A percentile compares a stretch with the other conserved stretches of the same genome.
Evolutionary conservation across 345 rosid species (phyloP).

Genomic region (rapeseed (Brassica napus)): DNA sequence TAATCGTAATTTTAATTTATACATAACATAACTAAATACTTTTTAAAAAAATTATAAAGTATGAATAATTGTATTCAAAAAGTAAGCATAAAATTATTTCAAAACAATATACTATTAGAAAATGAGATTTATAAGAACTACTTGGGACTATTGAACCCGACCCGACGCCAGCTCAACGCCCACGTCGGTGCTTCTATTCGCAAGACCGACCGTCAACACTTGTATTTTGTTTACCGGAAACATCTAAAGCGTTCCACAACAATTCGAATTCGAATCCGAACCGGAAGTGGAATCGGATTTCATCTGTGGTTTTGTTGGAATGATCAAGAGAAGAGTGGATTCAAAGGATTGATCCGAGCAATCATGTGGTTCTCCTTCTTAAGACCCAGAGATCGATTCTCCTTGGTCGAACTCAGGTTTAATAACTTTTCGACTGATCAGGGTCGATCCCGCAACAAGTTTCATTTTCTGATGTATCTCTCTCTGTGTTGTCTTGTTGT

Average conservation of each 20-base stretch:
- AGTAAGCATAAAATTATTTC: too few relatives aligned
- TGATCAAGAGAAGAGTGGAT: conserved; percentile 31
- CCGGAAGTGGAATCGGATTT: conserved; percentile 29
- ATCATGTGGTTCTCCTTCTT: conserved; percentile 63
- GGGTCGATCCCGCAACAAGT: background rate
- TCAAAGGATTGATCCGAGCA: conserved; percentile 4
- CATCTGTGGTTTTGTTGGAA: conserved; percentile 29
- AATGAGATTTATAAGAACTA: too few relatives aligned
- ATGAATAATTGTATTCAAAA: too few relatives aligned
- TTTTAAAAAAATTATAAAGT: too few relatives aligned
- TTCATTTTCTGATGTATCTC: background rate
- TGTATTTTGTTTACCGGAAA: conserved; percentile 26
- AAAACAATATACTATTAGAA: too few relatives aligned
- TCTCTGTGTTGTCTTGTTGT: background rate
- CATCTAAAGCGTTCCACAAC: conserved; percentile 21
- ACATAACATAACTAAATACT: too few relatives aligned
- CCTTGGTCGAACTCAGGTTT: conserved; percentile 93
- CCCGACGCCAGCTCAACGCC: conserved; percentile 34
- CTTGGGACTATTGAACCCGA: too few relatives aligned
- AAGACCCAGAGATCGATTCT: conserved; percentile 93
- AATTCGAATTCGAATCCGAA: conserved; percentile 22
- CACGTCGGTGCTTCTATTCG: conserved; percentile 16
- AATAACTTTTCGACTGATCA: background rate
- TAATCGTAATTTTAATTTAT: too few relatives aligned
- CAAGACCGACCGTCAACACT: conserved; percentile 26